These are phyloP conservation scores for Talaromyces sp. DNA, from an alignment of 2,329 filamentous ascomycete genomes.

Conservation along the genomic window DNA sequence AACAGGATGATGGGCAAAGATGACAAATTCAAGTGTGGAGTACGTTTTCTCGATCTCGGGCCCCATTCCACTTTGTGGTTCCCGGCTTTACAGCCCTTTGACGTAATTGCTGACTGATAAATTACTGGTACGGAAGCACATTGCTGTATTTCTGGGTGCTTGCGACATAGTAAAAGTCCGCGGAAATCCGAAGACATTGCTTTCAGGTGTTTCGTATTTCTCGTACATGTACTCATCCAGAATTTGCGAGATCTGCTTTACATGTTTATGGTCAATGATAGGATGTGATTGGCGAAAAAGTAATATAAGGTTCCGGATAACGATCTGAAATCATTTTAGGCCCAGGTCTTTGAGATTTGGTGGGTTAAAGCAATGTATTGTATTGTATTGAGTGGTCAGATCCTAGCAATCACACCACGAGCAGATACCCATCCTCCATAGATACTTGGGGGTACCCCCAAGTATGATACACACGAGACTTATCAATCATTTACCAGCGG, in stretches of 20 bases:
- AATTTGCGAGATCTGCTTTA: background rate
- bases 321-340: background rate
- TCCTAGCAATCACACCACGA: background rate
- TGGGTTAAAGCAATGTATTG: background rate
- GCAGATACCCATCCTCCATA: background rate
- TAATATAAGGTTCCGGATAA: background rate
- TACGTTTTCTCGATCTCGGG: background rate
- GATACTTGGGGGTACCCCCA: background rate
- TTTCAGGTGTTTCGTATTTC: background rate
- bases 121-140: background rate
- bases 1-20: background rate
- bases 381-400: background rate
- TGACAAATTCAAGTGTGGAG: constrained; percentile 8
- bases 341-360: background rate
- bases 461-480: background rate
- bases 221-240: background rate
- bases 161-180: background rate
- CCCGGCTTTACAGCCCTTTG: background rate
- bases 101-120: background rate
- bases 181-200: background rate
- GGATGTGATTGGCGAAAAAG: background rate
- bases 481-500: background rate
- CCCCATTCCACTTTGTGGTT: background rate
- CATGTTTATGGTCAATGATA: background rate
- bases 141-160: background rate